phyloP scores from a whole-genome alignment of 83 land plant species.

The Diphasiastrum complanatum region DNA sequence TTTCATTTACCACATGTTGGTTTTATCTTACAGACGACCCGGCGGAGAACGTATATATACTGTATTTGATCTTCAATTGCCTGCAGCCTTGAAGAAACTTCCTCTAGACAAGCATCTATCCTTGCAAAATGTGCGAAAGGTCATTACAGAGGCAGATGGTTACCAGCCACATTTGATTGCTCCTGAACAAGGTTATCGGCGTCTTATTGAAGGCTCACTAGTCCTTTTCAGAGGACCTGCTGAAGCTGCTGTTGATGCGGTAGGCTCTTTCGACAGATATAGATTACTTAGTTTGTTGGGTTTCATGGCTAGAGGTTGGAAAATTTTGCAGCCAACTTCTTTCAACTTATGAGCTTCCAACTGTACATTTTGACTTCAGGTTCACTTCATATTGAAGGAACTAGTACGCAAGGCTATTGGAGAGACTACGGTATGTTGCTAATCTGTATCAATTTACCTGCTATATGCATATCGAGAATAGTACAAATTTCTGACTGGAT shows the following conservation, averaged over 20 bases:
- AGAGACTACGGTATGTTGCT: constrained; percentile 52
- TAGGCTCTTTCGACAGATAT: constrained; percentile 13
- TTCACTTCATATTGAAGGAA: constrained; percentile 62
- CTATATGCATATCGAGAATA: background rate
- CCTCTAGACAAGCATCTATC: constrained; percentile 71
- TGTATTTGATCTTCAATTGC: constrained; percentile 69
- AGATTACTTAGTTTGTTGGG: background rate
- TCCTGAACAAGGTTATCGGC: constrained; percentile 71
- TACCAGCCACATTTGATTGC: constrained; percentile 76
- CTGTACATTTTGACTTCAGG: constrained; percentile 30
- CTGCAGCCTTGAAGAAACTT: constrained; percentile 67
- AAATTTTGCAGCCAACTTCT: background rate
- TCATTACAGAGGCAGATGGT: constrained; percentile 71
- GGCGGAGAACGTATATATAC: constrained; percentile 71
- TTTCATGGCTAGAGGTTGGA: background rate
- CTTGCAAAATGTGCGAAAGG: constrained; percentile 58
- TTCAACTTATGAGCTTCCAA: background rate
- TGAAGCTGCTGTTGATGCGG: constrained; percentile 77
- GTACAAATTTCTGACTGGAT: background rate
- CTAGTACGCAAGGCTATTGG: constrained; percentile 54
- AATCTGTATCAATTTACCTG: background rate
- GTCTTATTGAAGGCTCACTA: constrained; percentile 56
- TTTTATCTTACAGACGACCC: constrained; percentile 42
- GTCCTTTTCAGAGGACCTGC: constrained; percentile 62
- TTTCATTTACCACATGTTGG: background rate